Evolutionary conservation across 2,329 filamentous ascomycete genomes (phyloP), one percentile per base, ranked within the genome.

Genomic region (Penicillium sp.): DNA sequence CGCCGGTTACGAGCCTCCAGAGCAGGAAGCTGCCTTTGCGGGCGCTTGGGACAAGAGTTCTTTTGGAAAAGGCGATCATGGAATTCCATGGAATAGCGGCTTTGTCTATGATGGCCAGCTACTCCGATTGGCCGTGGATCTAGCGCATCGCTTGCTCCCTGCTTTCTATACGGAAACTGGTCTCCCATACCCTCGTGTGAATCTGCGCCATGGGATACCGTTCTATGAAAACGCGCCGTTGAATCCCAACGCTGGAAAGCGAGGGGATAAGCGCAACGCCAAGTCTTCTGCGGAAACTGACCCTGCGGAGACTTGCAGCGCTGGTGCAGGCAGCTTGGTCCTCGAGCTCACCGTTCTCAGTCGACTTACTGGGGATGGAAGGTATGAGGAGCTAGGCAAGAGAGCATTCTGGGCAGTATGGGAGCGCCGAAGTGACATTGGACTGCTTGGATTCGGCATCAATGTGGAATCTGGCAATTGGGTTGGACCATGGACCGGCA

Each of bases 391-490:
- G 67, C 82, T 90, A 14, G 93, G 91, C 1, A 97, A 97, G 73
- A 82, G 90, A 53, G 93, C 94, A 0, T 99, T 99, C 67, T 97
- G 93, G 92, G 89, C 92, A 22, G 91, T 99, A n/a, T 99, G 94
- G 94, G 81, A 87, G 42, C 83, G 90, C 52, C 85, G 92, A 60
- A 97, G 91, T 70, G 84, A 86, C 39, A 91, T 96, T 65, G 91
- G 91, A 4, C 80, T 99, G 22, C 88, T 99, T 59, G 94, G 93
- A 7, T 89, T 91, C 54, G 93, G 92, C 2, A 92, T 99, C 57
- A 93, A 96, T 75, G 91, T 92, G 1, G 93, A 97, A 69, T 89
- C 86, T 27, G 94, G 93, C 0, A 82, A 89, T 62, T 99, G 94
- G 94, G 87, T 94, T 32, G 89, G 89, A 8, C 83, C 90, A 2